Evolutionary conservation across 2,329 filamentous ascomycete genomes (phyloP), one percentile per base, ranked within the genome.

Genomic region (Fonsecaea nubica): DNA sequence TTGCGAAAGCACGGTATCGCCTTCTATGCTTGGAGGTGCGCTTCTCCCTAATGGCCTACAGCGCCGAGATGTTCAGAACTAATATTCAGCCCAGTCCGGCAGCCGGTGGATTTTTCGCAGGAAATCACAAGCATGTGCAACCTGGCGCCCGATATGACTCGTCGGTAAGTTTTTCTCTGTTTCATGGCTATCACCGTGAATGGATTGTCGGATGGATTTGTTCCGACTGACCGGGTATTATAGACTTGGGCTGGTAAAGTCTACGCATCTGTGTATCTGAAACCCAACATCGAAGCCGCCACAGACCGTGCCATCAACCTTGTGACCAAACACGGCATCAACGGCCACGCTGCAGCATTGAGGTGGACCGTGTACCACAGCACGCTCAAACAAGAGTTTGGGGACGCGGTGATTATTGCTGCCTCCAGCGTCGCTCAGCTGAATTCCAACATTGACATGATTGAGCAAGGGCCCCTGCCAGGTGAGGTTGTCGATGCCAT

Each of bases 1-100:
- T 74, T 83, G 15, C 74, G 81, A 2, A 70, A 81, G 38, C 80
- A 83, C 62, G 77, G 76, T 13, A 78, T 83, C 3, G 74, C 78
- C 0, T 77, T 81, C 52, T 82, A 82, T 66, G 74, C 70, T 9
- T 82, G 76, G 71, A 77, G 73, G 73, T 45, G 6, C 18, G 40
- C n/a, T n/a, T 7, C 40, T 7, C 15, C 7, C 40, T 45, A 6
- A 7, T 9, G 40, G 40, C 18, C n/a, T 13, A 5, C 15, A 7
- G 12, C 9, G n/a, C 40, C 4, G 5, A 9, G n/a, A 18, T 45
- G 21, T 61, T 57, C 30, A 13, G 36, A 58, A 13, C 45, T 62
- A 9, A 52, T 12, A 32, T 30, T 45, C 10, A 12, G 36, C 32
- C 18, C 50, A 74, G 72, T 18, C 72, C 73, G 8, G 56, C 72